These are phyloP conservation scores for Starmerella floricola DNA, from an alignment of 805 yeast species.

Conservation along the genomic window DNA sequence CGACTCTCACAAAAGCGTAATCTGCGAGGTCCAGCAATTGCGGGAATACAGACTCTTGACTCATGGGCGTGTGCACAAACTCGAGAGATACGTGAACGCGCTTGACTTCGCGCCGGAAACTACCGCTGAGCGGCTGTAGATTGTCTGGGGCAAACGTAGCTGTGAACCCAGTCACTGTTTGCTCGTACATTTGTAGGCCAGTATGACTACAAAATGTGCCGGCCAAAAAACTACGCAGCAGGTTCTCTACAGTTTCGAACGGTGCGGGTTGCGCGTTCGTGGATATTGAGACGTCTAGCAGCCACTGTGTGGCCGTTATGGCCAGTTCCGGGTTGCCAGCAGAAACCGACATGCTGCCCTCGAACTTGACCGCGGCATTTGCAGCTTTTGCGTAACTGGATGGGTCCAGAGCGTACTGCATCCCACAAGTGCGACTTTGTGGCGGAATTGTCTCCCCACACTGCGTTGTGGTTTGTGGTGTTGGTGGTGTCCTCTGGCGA, in stretches of 20 bases:
- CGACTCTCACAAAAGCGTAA: conserved; percentile 1
- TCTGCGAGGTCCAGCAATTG: conserved; percentile 8
- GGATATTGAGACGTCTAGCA: conserved; percentile 1
- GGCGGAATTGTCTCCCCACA: too few species aligned
- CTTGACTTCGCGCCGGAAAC: conserved; percentile 9
- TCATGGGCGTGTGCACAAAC: neutral
- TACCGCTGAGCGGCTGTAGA: neutral
- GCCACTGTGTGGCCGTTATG: conserved; percentile 16
- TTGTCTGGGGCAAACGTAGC: conserved; percentile 5
- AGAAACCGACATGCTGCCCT: conserved; percentile 2
- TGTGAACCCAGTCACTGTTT: conserved; percentile 4
- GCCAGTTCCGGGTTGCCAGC: conserved; percentile 11
- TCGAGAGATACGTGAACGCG: conserved; percentile 3
- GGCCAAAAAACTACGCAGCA: conserved; percentile 12
- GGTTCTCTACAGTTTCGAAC: conserved; percentile 16
- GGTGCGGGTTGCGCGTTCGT: conserved; percentile 5
- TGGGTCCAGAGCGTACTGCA: neutral
- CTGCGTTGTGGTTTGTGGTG: too few species aligned
- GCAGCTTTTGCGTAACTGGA: neutral
- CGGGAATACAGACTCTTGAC: neutral
- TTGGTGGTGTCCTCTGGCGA: too few species aligned
- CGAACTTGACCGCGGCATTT: neutral
- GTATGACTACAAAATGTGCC: neutral
- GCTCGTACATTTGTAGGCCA: conserved; percentile 8
- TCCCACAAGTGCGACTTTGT: too few species aligned